Base-by-base conservation (phyloP, 1,284 basidiomycete species). In the Cryptococcus hybrid region DNA sequence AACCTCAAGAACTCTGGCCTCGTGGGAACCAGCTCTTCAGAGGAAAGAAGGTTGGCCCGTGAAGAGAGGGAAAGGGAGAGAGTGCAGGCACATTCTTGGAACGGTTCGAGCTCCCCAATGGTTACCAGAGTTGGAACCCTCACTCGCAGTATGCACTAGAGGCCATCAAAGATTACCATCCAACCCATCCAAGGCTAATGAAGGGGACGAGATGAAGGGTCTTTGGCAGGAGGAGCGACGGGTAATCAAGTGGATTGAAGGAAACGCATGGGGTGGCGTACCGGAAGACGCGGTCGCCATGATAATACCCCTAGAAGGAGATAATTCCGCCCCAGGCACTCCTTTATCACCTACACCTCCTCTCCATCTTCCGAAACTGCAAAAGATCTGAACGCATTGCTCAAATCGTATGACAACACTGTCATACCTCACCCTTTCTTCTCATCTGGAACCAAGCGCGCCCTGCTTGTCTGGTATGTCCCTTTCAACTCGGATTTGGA, bases 221-320 rank as follows among this genome's bases (percentile, higher is more conserved):
- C 40, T 15, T 42, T 18, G 39, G 36, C 37, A 40, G 12, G 39
- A 51, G 18, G 39, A 42, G 24, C 12, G 38, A 9, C 12, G 30
- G 7, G 9, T 7, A n/a, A 11, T 43, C 11, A 35, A 35, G 15
- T 70, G 67, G 64, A 64, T 62, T 39, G 66, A 70, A 52, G 76
- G 77, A 35, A 74, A 70, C 60, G 77, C 69, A 0, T 78, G 77
- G 77, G 55, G 62, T 5, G 67, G 63, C 5, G 76, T 78, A 1
- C 74, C 77, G 0, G 74, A 75, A 7, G 75, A 78, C 35, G 75
- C 76, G 1, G 62, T 78, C 5, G 77, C 77, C 3, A 77, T 78
- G 75, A 70, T 77, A 24, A 60, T 78, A 11, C 75, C 75, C 0
- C 63, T 77, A 47, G 62, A 69, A 24, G 40, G 42, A 5, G 60